These are phyloP conservation scores for Phialocephala subalpina DNA, from an alignment of 2,329 filamentous ascomycete species.

Conservation along the genomic window DNA sequence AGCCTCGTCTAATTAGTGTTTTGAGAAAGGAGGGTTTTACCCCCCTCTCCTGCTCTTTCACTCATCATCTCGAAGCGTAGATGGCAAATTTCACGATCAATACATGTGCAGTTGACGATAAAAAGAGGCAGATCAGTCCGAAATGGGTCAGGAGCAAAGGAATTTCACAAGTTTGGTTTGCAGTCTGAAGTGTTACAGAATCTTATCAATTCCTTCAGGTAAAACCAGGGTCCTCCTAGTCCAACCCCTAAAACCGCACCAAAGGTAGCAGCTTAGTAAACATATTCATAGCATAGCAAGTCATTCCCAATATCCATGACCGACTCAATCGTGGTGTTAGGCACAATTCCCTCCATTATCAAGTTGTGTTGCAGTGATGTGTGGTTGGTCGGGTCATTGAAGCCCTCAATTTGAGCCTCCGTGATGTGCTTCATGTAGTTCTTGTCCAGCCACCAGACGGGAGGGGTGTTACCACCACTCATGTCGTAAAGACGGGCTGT, in stretches of 20 bases:
- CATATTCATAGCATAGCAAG: background rate
- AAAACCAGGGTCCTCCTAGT: too few species aligned
- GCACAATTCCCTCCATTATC: background rate
- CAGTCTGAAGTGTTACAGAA: too few species aligned
- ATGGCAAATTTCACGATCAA: too few species aligned
- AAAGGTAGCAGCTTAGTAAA: background rate
- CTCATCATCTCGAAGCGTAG: too few species aligned
- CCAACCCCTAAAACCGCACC: too few species aligned
- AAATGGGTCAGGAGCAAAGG: background rate
- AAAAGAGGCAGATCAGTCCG: too few species aligned
- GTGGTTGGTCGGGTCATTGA: background rate
- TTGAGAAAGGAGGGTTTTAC: too few species aligned
- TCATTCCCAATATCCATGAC: background rate
- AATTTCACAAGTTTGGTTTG: too few species aligned
- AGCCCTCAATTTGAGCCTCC: background rate
- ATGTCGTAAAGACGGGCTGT: conserved; percentile 11
- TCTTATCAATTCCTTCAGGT: too few species aligned
- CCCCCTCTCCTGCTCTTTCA: too few species aligned
- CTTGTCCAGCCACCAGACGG: background rate
- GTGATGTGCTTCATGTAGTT: background rate
- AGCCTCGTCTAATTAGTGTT: too few species aligned
- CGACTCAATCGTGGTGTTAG: background rate
- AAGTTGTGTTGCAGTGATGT: background rate
- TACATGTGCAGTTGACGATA: too few species aligned
- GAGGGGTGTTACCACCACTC: conserved; percentile 1